These are phyloP conservation scores for Marchantia paleacea DNA, from an alignment of 225 moss, liverwort and hornwort species.

Conservation along the genomic window DNA sequence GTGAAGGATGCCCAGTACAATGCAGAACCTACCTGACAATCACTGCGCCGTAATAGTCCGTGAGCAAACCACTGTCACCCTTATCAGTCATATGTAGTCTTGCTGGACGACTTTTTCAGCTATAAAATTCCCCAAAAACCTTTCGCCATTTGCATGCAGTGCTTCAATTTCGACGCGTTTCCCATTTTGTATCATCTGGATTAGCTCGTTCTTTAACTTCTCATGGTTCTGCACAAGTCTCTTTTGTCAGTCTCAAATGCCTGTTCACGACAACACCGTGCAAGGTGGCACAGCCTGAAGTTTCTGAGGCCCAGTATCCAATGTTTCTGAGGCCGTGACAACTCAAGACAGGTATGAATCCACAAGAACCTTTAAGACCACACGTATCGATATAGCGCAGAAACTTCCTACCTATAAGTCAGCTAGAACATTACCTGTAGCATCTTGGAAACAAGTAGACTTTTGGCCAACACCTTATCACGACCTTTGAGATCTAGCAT, in stretches of 20 bases:
- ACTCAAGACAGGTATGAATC: background rate
- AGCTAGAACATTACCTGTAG: conserved; percentile 50
- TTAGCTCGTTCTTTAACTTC: conserved; percentile 57
- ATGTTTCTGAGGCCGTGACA: background rate
- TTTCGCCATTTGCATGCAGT: conserved; percentile 66
- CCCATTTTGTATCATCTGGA: conserved; percentile 54
- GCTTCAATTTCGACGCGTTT: conserved; percentile 80
- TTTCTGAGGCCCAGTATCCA: background rate
- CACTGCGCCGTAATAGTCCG: background rate
- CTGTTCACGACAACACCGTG: background rate
- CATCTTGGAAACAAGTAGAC: conserved; percentile 70
- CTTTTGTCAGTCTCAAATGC: background rate
- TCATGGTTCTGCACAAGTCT: conserved; percentile 52
- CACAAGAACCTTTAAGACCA: background rate
- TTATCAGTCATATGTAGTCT: conserved; percentile 56
- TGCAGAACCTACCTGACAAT: background rate
- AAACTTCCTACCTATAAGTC: background rate
- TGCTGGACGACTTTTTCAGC: conserved; percentile 57
- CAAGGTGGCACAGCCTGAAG: background rate
- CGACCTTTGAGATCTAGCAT: conserved; percentile 57
- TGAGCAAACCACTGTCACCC: background rate
- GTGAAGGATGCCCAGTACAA: background rate
- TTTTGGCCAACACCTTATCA: conserved; percentile 58
- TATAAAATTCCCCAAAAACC: conserved; percentile 62
- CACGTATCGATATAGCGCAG: background rate